phyloP scores from a whole-genome alignment of 2,329 filamentous ascomycete species.

The Penicillium sp. region DNA sequence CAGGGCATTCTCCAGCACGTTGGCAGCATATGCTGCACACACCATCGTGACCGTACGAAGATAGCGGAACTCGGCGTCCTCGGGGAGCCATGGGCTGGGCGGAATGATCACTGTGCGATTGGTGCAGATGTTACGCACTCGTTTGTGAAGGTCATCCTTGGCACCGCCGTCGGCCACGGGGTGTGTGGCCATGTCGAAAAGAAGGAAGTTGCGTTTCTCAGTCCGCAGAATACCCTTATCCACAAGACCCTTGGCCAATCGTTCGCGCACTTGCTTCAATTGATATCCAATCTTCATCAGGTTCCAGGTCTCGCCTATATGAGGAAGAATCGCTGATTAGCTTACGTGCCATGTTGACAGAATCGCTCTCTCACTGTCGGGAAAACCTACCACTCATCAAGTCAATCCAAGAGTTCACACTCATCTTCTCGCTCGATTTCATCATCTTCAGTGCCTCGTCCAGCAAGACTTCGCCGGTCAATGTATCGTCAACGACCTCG shows the following conservation, averaged over 20 bases:
- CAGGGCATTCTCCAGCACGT: constrained; percentile 96
- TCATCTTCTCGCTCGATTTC: constrained; percentile 99
- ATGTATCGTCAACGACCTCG: constrained; percentile 93
- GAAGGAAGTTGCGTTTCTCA: constrained; percentile 98
- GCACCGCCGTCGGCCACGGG: constrained; percentile 94
- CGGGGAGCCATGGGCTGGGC: constrained; percentile 83
- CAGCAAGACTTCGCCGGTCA: constrained; percentile 94
- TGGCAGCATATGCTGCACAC: constrained; percentile 95
- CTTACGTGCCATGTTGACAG: background rate
- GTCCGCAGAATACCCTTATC: constrained; percentile 98
- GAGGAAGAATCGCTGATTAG: constrained; percentile 24
- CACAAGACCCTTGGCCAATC: constrained; percentile 93
- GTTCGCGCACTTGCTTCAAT: constrained; percentile 97
- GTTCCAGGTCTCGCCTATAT: constrained; percentile 95
- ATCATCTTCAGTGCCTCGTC: constrained; percentile 99
- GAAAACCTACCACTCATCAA: constrained; percentile 85
- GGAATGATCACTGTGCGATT: constrained; percentile 92
- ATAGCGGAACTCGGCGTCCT: constrained; percentile 92
- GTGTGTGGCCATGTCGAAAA: constrained; percentile 99
- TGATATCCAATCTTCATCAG: constrained; percentile 99
- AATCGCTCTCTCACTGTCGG: constrained; percentile 6
- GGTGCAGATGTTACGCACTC: constrained; percentile 89
- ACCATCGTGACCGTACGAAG: constrained; percentile 92
- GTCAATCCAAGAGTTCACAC: constrained; percentile 98
- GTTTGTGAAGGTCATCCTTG: constrained; percentile 93